phyloP scores from a whole-genome alignment of 2,329 filamentous ascomycete species.

The Hortaea sp. region DNA sequence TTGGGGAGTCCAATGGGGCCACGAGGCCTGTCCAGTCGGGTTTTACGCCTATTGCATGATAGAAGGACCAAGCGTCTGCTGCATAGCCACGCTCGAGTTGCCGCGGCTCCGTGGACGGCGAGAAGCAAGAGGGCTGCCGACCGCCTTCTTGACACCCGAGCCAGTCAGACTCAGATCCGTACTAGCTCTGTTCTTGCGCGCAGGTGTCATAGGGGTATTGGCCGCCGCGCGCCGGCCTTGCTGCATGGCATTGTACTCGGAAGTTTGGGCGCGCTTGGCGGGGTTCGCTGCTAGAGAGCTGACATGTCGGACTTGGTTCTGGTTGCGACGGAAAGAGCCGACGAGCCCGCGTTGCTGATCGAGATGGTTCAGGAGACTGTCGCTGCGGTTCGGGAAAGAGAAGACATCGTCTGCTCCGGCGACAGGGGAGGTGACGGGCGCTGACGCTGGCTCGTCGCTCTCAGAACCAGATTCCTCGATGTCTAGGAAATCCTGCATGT shows the following conservation, averaged over 20 bases:
- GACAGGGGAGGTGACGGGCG: slow-evolving; percentile 31
- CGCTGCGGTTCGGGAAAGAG: slow-evolving; percentile 7
- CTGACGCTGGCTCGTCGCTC: slow-evolving; percentile 34
- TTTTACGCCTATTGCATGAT: slow-evolving; percentile 2
- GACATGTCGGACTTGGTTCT: slow-evolving; percentile 40
- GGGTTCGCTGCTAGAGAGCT: slow-evolving; percentile 49
- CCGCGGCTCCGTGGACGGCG: slow-evolving; percentile 13
- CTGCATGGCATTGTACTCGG: slow-evolving; percentile 50
- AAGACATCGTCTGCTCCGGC: slow-evolving; percentile 7
- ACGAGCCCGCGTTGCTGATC: slow-evolving; percentile 54
- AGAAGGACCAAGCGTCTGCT: slow-evolving; percentile 6
- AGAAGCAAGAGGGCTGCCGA: slow-evolving; percentile 10
- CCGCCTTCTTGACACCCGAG: slow-evolving; percentile 20
- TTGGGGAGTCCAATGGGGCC: no score
- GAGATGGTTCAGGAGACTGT: slow-evolving; percentile 51
- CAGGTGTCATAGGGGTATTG: slow-evolving; percentile 57
- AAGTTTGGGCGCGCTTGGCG: slow-evolving; percentile 54
- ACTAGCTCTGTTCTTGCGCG: slow-evolving; percentile 38
- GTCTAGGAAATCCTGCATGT: slow-evolving; percentile 20
- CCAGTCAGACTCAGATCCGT: slow-evolving; percentile 16
- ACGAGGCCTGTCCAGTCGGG: no score
- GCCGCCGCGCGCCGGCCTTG: slow-evolving; percentile 56
- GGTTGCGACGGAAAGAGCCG: slow-evolving; percentile 62
- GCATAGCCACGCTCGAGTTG: slow-evolving; percentile 4
- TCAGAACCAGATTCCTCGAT: slow-evolving; percentile 17